Percentiles rank a stretch among this genome's conserved stretches.
phyloP scores from a whole-genome alignment of 306 rosid genomes.

The Cucurbita argyrosperma region DNA sequence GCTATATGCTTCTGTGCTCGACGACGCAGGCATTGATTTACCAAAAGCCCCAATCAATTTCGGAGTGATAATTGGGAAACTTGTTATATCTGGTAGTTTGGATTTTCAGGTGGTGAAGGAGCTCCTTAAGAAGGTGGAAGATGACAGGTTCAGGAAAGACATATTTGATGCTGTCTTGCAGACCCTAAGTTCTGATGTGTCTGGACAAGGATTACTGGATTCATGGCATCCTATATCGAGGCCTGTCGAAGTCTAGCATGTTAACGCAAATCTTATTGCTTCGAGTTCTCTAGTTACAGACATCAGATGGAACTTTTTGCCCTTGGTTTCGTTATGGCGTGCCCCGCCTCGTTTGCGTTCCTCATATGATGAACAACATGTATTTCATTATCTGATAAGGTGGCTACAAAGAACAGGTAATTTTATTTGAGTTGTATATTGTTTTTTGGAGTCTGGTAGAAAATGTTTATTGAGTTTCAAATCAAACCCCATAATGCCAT shows the following conservation, averaged over 20 bases:
- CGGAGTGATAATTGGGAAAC: constrained; percentile 65
- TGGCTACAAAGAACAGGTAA: constrained; percentile 48
- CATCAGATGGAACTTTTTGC: constrained; percentile 19
- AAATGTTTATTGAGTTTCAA: constrained; percentile 24
- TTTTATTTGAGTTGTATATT: constrained; percentile 73
- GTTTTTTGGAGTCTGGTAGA: constrained; percentile 47
- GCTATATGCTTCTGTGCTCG: constrained; percentile 49
- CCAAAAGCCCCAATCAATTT: constrained; percentile 77
- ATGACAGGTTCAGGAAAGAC: constrained; percentile 39
- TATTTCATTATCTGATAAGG: constrained; percentile 42
- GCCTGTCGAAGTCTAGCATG: constrained; percentile 47
- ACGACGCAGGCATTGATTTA: constrained; percentile 61
- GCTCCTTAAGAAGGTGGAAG: constrained; percentile 51
- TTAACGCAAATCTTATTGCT: not conserved
- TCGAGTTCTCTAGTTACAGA: constrained; percentile 16
- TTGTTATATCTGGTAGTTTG: constrained; percentile 40
- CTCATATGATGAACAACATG: constrained; percentile 33
- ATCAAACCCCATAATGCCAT: constrained; percentile 32
- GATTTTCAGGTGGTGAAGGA: constrained; percentile 64
- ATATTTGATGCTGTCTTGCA: constrained; percentile 29
- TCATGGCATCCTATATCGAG: constrained; percentile 67
- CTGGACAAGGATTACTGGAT: constrained; percentile 53
- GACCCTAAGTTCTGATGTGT: constrained; percentile 28
- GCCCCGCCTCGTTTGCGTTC: constrained; percentile 13
- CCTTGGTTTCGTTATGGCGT: constrained; percentile 1